Evolutionary conservation across 2,329 filamentous ascomycete species (phyloP).

Genomic region (Ceratocystis variospora): DNA sequence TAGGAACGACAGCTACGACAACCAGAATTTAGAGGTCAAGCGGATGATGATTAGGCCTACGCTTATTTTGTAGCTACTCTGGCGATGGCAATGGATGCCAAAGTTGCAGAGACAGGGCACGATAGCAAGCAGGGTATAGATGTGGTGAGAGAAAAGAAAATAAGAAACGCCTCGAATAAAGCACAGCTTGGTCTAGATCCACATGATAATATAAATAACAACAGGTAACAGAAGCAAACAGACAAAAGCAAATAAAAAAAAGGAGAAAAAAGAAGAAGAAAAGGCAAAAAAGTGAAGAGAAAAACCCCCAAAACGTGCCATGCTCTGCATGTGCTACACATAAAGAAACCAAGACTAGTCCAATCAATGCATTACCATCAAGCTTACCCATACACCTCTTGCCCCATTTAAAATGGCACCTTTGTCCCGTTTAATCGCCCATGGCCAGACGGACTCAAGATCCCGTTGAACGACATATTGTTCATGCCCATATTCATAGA

Average conservation of each 20-base stretch:
- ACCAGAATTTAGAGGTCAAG: background rate
- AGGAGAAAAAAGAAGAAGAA: no score
- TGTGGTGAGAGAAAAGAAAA: background rate
- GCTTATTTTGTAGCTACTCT: no score
- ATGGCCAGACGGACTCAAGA: slow-evolving; percentile 20
- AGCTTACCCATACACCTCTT: background rate
- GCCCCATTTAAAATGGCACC: slow-evolving; percentile 27
- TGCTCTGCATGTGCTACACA: background rate
- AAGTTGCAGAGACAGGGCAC: no score
- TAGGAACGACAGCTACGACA: background rate
- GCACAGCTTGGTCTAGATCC: slow-evolving; percentile 6
- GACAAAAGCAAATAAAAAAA: background rate
- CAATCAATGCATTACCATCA: background rate
- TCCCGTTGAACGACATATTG: slow-evolving; percentile 2
- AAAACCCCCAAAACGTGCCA: background rate
- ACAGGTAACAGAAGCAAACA: background rate
- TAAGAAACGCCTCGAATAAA: slow-evolving; percentile 6
- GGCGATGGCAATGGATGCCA: background rate
- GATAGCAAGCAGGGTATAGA: no score
- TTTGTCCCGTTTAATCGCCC: slow-evolving; percentile 30
- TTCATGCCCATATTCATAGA: background rate
- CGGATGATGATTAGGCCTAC: no score
- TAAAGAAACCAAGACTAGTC: slow-evolving; percentile 1
- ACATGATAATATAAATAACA: background rate
- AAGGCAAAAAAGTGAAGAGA: no score